A percentile compares a stretch with the other conserved stretches of the same genome.
phyloP scores from a whole-genome alignment of 352 stramenopile species.

The Phytophthora pisi region DNA sequence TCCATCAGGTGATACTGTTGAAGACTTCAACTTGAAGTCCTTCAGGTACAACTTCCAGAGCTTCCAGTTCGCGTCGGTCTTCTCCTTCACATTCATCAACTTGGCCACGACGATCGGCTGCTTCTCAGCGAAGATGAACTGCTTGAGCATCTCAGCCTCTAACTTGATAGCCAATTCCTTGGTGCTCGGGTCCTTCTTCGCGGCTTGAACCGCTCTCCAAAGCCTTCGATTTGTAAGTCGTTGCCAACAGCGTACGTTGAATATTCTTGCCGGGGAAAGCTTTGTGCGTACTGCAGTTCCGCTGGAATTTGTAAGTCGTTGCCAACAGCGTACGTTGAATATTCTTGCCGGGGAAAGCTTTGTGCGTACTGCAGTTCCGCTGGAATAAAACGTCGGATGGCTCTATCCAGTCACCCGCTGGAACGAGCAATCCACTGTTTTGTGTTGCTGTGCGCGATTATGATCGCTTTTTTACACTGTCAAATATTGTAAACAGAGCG shows the following conservation, averaged over 20 bases:
- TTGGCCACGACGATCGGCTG: not conserved
- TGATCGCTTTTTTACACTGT: too few species aligned
- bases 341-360: not conserved
- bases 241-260: not conserved
- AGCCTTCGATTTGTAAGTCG: too few species aligned
- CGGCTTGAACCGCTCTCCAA: too few species aligned
- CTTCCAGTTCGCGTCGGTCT: not conserved
- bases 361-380: too few species aligned
- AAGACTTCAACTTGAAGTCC: too few species aligned
- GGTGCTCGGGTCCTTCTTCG: not conserved
- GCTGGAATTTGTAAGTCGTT: too few species aligned
- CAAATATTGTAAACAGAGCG: too few species aligned
- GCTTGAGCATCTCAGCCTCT: not conserved
- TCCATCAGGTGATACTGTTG: too few species aligned
- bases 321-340: not conserved
- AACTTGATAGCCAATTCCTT: not conserved
- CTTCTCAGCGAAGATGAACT: not conserved
- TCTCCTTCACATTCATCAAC: not conserved
- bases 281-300: not conserved
- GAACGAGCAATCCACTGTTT: too few species aligned
- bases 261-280: not conserved
- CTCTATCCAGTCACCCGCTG: too few species aligned
- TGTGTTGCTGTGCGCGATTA: too few species aligned
- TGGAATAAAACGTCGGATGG: too few species aligned
- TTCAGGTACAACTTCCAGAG: not conserved